Conservation (phyloP, 495 filamentous ascomycete species). For the Aspergillus ellipticus region DNA sequence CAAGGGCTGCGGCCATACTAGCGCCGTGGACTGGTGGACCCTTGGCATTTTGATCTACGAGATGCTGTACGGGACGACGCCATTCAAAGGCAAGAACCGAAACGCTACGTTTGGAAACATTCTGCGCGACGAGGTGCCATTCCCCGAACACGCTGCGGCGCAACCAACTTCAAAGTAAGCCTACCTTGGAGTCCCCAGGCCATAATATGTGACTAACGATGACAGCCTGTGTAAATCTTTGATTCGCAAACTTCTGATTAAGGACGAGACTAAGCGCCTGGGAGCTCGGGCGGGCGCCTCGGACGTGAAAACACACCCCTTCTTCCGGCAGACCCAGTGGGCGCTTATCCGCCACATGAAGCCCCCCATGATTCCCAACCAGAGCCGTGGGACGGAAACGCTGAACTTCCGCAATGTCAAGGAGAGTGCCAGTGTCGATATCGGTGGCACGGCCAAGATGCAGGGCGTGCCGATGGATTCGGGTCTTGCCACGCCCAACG, state of each 20-base stretch:
- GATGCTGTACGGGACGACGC: slow-evolving; percentile 98
- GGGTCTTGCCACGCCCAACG: slow-evolving; percentile 78
- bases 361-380: slow-evolving; percentile 94
- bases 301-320: slow-evolving; percentile 93
- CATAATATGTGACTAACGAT: slow-evolving; percentile 2
- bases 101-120: slow-evolving; percentile 99
- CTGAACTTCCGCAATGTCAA: slow-evolving; percentile 97
- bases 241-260: slow-evolving; percentile 95
- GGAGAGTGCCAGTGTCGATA: slow-evolving; percentile 93
- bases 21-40: slow-evolving; percentile 99
- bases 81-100: slow-evolving; percentile 98
- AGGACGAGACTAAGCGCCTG: slow-evolving; percentile 92
- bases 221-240: slow-evolving; percentile 88
- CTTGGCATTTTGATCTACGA: slow-evolving; percentile 95
- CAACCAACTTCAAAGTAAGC: slow-evolving; percentile 89
- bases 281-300: slow-evolving; percentile 93
- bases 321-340: slow-evolving; percentile 96
- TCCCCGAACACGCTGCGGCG: slow-evolving; percentile 80
- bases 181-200: not conserved
- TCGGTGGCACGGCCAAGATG: slow-evolving; percentile 59
- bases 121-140: slow-evolving; percentile 86
- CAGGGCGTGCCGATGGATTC: slow-evolving; percentile 84
- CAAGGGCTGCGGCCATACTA: slow-evolving; percentile 96
- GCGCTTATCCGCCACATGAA: slow-evolving; percentile 96
- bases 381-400: slow-evolving; percentile 87